Evolutionary conservation across 2,329 filamentous ascomycete genomes (phyloP), one percentile per base, ranked within the genome.

Genomic region (Arthrobotrys entomopaga): DNA sequence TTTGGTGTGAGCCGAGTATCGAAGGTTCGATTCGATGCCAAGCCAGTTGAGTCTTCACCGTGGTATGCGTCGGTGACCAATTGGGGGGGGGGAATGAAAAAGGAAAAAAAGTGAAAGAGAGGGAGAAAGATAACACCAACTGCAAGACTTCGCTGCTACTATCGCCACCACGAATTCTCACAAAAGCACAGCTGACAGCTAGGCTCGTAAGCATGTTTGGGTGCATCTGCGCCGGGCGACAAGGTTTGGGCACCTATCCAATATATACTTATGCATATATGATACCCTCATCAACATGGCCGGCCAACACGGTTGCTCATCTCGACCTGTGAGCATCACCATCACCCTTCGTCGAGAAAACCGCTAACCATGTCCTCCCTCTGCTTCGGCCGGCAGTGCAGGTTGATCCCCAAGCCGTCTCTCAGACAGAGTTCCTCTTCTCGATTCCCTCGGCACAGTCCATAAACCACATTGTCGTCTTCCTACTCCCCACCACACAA

Each of bases 401-500:
- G 75, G 87, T 86, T 50, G 83, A 87, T 75, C 84, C 87, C 38
- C 79, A 81, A 71, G 80, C 82, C 20, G 80, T 86, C 29, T 84
- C 83, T 29, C 82, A 85, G 49, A 87, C 87, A 1, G 88, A 90
- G 81, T 88, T 88, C 81, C 86, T 87, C 59, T 89, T 90, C 81
- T 83, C 63, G 20, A 77, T 79, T 81, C 88, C 90, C 15, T 81
- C 86, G 5, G 79, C 81, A 24, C 86, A 87, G 0, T 79, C 84
- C 3, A 88, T 90, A 81, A 85, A 83, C 64, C 93, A 98, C 81
- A 87, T 98, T 65, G 90, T 93, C 79, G 89, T 98, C 67, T 96
- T 98, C 83, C 85, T 97, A 40, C 87, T 97, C 0, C 96, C 95
- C 0, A 90, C 90, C 49, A 85, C 90, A 8, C 82, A 86, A 8